Evolutionary conservation across 1,139 yeast species (phyloP).

Genomic region (Suhomyces wounanorum): DNA sequence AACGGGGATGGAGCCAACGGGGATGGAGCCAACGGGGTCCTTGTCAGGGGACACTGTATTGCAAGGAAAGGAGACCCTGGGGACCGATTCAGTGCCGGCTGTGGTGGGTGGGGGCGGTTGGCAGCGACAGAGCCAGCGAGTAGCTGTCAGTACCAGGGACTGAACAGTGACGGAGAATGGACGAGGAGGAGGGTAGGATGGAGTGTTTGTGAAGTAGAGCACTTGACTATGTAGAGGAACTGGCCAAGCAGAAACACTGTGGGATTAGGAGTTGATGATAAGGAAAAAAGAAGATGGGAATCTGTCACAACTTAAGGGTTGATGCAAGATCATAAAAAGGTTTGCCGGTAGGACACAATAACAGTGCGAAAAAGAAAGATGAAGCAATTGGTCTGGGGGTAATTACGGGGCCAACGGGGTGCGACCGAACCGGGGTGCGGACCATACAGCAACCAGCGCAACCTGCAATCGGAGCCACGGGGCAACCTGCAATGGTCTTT

Average conservation of each 20-base stretch:
- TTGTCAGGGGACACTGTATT: too few species aligned
- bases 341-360: conserved; percentile 3
- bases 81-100: too few species aligned
- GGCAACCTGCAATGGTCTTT: neutral
- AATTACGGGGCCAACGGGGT: conserved; percentile 1
- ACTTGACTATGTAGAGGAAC: neutral
- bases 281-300: neutral
- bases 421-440: neutral
- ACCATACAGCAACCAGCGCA: neutral
- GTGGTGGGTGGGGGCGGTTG: too few species aligned
- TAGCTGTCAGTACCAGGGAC: too few species aligned
- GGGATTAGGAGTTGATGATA: neutral
- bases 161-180: too few species aligned
- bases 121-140: too few species aligned
- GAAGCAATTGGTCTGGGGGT: conserved; percentile 1
- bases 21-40: too few species aligned
- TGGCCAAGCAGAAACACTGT: neutral
- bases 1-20: too few species aligned
- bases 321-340: conserved; percentile 4
- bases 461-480: neutral
- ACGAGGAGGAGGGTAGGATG: too few species aligned
- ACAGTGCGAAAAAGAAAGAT: neutral
- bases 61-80: too few species aligned
- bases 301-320: neutral
- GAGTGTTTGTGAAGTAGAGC: neutral